These are phyloP conservation scores for Ziziphus jujuba DNA, from an alignment of 306 rosid genomes.

Conservation along the genomic window DNA sequence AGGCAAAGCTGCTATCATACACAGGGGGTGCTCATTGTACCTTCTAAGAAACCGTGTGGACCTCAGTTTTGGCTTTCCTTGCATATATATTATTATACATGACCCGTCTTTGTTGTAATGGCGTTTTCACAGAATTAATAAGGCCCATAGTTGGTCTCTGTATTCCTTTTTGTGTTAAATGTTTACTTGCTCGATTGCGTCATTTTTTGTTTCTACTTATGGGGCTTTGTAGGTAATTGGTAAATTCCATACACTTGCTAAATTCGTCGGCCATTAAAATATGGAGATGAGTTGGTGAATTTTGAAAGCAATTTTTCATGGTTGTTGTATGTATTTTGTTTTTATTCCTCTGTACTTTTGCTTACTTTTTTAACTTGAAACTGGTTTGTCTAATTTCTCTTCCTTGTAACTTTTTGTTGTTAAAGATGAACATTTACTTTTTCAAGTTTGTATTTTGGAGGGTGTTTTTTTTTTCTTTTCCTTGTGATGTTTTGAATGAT, in stretches of 20 bases:
- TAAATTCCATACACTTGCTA: not conserved
- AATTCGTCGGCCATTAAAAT: not conserved
- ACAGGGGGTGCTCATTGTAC: not conserved
- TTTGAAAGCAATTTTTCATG: not conserved
- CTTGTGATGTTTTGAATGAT: no score
- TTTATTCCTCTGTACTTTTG: not conserved
- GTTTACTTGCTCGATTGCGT: conserved; percentile 2
- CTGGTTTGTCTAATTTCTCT: no score
- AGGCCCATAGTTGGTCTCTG: not conserved
- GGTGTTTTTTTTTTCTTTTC: no score
- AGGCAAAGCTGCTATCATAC: not conserved
- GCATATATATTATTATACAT: not conserved
- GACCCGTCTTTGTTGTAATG: conserved; percentile 18
- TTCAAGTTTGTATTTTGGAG: no score
- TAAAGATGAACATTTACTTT: no score
- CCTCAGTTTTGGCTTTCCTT: not conserved
- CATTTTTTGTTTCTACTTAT: not conserved
- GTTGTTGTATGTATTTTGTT: conserved; percentile 1
- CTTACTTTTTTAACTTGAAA: not conserved
- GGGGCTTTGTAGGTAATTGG: not conserved
- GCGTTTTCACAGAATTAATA: conserved; percentile 21
- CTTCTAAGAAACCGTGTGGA: conserved; percentile 9
- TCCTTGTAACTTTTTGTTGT: no score
- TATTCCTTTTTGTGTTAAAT: not conserved
- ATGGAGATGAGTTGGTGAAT: not conserved